A percentile compares a stretch with the other conserved stretches of the same genome.
phyloP scores from a whole-genome alignment of 75 land plant genomes.

The Picea glauca region DNA sequence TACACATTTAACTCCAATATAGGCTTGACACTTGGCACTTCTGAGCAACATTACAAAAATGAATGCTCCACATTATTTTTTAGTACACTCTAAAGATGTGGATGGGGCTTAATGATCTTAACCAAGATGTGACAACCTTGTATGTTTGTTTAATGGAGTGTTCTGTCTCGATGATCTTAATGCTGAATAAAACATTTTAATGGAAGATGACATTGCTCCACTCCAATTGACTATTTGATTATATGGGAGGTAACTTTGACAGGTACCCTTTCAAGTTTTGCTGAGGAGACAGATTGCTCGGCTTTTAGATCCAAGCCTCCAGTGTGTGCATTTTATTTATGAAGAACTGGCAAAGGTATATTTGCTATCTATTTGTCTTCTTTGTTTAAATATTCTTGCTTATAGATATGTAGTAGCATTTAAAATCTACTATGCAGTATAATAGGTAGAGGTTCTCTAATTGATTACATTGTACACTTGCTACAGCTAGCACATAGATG shows the following conservation, averaged over 20 bases:
- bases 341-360: constrained; percentile 85
- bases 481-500: constrained; percentile 83
- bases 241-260: constrained; percentile 1
- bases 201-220: neutral
- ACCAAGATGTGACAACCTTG: neutral
- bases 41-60: neutral
- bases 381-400: neutral
- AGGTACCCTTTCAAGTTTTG: constrained; percentile 93
- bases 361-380: neutral
- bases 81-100: neutral
- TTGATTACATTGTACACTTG: neutral
- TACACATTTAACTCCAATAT: neutral
- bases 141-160: neutral
- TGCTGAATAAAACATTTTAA: neutral
- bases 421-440: neutral
- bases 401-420: neutral
- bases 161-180: neutral
- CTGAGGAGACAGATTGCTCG: constrained; percentile 83
- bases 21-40: neutral
- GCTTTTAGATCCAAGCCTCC: constrained; percentile 86
- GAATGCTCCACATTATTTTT: neutral
- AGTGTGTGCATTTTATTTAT: constrained; percentile 90
- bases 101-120: neutral
- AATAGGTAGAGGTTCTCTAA: too few relatives aligned
- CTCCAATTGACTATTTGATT: neutral